Base-by-base conservation (phyloP, 345 rosid species). In the Sonneratia alba region DNA sequence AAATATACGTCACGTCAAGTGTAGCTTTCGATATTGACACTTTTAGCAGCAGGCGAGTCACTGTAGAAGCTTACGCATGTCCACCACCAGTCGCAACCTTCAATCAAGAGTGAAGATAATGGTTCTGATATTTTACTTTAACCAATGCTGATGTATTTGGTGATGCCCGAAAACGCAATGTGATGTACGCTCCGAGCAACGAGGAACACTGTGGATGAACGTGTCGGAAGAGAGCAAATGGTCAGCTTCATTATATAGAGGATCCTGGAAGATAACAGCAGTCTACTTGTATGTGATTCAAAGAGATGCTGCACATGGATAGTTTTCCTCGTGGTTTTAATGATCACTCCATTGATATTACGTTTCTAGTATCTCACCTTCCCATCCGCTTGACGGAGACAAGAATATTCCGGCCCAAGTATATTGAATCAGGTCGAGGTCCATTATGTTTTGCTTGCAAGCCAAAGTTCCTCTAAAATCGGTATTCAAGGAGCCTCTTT, bases 191-290 rank as follows among this genome's bases (percentile, higher is more conserved):
- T 68, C 78, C 91, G 3, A 88, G 97, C 85, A 84, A 86, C 47
- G 98, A 89, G 80, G 98, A 93, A 57, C 98, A 1, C 79, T 93
- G 9, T 93, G 98, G 98, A 91, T 89, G 98, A 83, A 75, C 68
- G 74, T 88, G 34, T 89, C 96, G 89, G 47, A 85, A 77, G 71
- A 83, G 43, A 34, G 79, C 71, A 1, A 86, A 80, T 36, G 88
- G 87, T 72, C 82, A 82, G 34, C 81, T 91, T 74, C 86, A 85
- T 27, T 27, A 19, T 88, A 84, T 81, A 81, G 80, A 80, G 94
- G 91, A 78, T 91, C 94, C 78, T 93, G 98, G 98, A 91, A 88
- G 82, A 89, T 87, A 71, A 91, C 96, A 0, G 74, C 87, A 0
- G 77, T 93, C 82, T 77, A 71, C 70, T 73, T 89, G 96, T 89